Conservation (phyloP, 306 rosid genomes). For the Trifolium dubium region DNA sequence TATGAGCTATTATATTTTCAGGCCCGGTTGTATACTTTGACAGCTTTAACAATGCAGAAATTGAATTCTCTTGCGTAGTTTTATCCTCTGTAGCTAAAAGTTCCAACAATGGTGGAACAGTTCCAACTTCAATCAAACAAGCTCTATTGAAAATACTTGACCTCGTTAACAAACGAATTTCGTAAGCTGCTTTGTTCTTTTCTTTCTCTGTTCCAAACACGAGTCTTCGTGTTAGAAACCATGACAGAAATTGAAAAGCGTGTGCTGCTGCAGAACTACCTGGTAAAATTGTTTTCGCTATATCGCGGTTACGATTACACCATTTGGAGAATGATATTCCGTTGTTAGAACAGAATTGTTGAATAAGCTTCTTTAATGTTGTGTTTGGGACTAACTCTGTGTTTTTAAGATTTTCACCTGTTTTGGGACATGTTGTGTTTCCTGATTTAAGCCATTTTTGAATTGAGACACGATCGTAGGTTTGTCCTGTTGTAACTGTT, state of each 20-base stretch:
- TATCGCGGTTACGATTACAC: conserved; percentile 40
- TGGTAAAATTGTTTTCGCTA: conserved; percentile 43
- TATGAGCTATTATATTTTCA: conserved; percentile 46
- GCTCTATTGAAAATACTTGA: conserved; percentile 69
- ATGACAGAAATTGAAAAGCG: conserved; percentile 61
- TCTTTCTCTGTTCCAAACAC: conserved; percentile 57
- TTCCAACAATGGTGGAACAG: conserved; percentile 57
- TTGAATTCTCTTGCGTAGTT: conserved; percentile 60
- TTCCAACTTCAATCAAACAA: conserved; percentile 66
- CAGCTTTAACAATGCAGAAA: conserved; percentile 74
- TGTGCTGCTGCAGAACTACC: conserved; percentile 57
- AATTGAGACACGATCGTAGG: conserved; percentile 82
- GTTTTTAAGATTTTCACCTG: conserved; percentile 67
- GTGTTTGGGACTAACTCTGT: conserved; percentile 70
- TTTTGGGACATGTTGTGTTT: conserved; percentile 73
- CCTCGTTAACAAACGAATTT: conserved; percentile 69
- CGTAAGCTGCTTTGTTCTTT: conserved; percentile 75
- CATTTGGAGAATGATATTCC: conserved; percentile 43
- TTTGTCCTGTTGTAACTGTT: conserved; percentile 85
- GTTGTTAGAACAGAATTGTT: conserved; percentile 52
- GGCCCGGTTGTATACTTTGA: conserved; percentile 67
- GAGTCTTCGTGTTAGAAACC: conserved; percentile 57
- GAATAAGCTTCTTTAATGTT: conserved; percentile 58
- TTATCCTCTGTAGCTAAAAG: conserved; percentile 45
- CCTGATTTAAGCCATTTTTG: conserved; percentile 80